Evolutionary conservation across 768 basidiomycete genomes (phyloP).

Genomic region (Rhizopogon sp.): DNA sequence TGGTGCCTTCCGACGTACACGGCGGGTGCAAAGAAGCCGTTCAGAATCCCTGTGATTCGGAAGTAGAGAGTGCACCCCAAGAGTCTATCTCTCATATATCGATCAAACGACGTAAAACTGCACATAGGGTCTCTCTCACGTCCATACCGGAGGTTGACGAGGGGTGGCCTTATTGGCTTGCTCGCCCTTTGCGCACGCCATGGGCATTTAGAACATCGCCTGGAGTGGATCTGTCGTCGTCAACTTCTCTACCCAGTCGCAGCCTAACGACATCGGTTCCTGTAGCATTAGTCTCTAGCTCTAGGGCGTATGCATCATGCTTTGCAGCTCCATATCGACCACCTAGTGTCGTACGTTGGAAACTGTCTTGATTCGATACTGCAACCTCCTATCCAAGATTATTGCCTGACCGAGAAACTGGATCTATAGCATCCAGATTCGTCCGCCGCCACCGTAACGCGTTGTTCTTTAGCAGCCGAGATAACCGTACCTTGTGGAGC

Average conservation of each 20-base stretch:
- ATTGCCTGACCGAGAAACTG: too few relatives aligned
- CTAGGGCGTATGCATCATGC: background rate
- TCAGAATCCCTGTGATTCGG: too few relatives aligned
- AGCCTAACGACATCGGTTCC: background rate
- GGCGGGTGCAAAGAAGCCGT: background rate
- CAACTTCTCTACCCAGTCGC: background rate
- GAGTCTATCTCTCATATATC: background rate
- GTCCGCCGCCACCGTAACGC: too few relatives aligned
- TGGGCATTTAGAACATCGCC: background rate
- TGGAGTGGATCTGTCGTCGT: background rate
- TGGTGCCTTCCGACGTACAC: background rate
- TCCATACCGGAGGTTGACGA: background rate
- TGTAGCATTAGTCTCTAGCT: background rate
- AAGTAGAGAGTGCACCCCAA: too few relatives aligned
- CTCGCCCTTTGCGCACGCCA: constrained; percentile 1
- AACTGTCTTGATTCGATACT: background rate
- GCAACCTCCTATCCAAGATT: background rate
- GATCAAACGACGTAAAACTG: background rate
- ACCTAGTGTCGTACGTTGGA: constrained; percentile 7
- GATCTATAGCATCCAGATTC: too few relatives aligned
- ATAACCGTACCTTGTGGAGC: background rate
- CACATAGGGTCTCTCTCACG: background rate
- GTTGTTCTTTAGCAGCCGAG: too few relatives aligned
- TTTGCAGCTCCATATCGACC: background rate
- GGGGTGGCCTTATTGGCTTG: constrained; percentile 1